Conservation (phyloP, 805 yeast genomes). For the Candida awuae region DNA sequence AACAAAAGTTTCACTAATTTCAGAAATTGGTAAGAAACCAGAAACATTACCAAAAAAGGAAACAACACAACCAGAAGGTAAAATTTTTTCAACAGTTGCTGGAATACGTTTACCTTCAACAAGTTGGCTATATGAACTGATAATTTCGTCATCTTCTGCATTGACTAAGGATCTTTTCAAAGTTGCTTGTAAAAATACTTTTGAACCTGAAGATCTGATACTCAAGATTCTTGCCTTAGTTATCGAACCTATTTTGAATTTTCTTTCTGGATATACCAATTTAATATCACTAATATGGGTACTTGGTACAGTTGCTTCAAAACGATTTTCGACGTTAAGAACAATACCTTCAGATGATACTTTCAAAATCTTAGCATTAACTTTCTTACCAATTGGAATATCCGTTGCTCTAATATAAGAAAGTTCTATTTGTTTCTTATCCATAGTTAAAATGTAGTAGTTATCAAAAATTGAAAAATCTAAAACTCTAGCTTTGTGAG, state of each 20-base stretch:
- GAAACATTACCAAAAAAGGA: constrained; percentile 71
- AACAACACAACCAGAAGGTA: constrained; percentile 72
- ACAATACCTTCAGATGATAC: constrained; percentile 61
- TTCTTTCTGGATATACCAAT: constrained; percentile 83
- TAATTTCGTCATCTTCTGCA: constrained; percentile 47
- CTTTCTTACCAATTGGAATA: constrained; percentile 64
- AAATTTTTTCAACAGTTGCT: constrained; percentile 68
- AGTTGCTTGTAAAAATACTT: constrained; percentile 51
- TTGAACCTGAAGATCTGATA: constrained; percentile 34
- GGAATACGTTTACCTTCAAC: constrained; percentile 44
- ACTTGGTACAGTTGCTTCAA: constrained; percentile 67
- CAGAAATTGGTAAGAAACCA: constrained; percentile 80
- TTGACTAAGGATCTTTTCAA: constrained; percentile 78
- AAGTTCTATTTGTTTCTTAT: constrained; percentile 54
- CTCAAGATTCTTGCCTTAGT: constrained; percentile 67
- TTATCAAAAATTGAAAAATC: constrained; percentile 65
- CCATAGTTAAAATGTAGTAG: constrained; percentile 57
- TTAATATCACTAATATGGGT: constrained; percentile 77
- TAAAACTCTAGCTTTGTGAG: constrained; percentile 68
- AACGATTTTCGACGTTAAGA: constrained; percentile 56
- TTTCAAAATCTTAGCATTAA: constrained; percentile 48
- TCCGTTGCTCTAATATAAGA: constrained; percentile 63
- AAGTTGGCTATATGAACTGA: constrained; percentile 33
- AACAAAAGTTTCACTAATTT: constrained; percentile 85
- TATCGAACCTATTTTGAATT: constrained; percentile 76